Conservation (phyloP, 73 alveolate genomes). For the Breviolum minutum region DNA sequence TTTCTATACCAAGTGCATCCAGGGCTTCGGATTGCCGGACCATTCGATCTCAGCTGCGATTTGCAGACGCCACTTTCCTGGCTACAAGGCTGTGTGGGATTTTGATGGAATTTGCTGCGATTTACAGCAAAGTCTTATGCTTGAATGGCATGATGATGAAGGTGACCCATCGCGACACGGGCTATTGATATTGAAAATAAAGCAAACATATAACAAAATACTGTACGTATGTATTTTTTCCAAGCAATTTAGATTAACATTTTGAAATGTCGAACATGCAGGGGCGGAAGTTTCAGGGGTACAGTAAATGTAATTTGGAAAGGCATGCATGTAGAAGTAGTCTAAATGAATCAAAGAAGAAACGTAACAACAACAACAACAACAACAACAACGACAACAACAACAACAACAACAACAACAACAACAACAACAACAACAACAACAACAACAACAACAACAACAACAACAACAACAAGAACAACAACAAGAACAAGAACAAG, state of each 20-base stretch:
- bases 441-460: too few species aligned
- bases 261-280: neutral
- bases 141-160: neutral
- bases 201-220: neutral
- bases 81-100: slow-evolving; percentile 20
- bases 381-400: too few species aligned
- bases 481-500: neutral
- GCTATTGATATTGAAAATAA: neutral
- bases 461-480: neutral
- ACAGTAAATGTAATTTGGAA: neutral
- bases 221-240: neutral
- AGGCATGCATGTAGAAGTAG: neutral
- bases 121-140: neutral
- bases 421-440: too few species aligned
- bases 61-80: slow-evolving; percentile 53
- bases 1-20: neutral
- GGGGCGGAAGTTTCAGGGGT: neutral
- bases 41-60: slow-evolving; percentile 63
- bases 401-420: too few species aligned
- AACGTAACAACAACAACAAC: neutral
- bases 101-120: neutral
- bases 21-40: slow-evolving; percentile 81
- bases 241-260: neutral
- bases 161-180: slow-evolving; percentile 15
- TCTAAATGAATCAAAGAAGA: neutral